These are phyloP conservation scores for Phytomonas sp. DNA, from an alignment of 208 protist species.

Conservation along the genomic window DNA sequence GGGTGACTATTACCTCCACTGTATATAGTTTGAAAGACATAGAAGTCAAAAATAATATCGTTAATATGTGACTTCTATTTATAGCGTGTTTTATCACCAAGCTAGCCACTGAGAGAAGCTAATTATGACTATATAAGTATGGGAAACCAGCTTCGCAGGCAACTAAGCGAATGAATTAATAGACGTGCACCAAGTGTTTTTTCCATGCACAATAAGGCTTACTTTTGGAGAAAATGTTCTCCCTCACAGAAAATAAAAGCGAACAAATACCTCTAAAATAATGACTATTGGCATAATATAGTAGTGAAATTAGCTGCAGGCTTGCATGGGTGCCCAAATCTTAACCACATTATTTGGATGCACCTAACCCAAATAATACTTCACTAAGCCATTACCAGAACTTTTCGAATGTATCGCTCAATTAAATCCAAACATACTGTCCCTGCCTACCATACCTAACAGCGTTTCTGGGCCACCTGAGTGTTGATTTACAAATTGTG, in stretches of 20 bases:
- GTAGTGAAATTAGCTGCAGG: conserved; percentile 10
- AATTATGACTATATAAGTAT: neutral
- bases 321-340: conserved; percentile 18
- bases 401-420: conserved; percentile 63
- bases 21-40: neutral
- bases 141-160: neutral
- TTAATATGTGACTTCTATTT: neutral
- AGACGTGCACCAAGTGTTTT: neutral
- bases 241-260: neutral
- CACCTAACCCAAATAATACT: conserved; percentile 75
- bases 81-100: neutral
- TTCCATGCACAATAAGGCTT: neutral
- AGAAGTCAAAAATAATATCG: neutral
- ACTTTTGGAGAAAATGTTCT: neutral
- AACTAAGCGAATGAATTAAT: neutral
- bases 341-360: conserved; percentile 42
- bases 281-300: neutral
- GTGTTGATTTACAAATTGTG: conserved; percentile 79
- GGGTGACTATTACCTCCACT: neutral
- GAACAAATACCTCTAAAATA: conserved; percentile 3
- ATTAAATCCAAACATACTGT: conserved; percentile 81
- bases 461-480: conserved; percentile 87
- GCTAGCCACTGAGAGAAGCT: neutral
- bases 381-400: conserved; percentile 54
- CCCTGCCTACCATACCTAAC: conserved; percentile 69